These are phyloP conservation scores for Blastomyces emzantsi DNA, from an alignment of 2,329 filamentous ascomycete species.

Conservation along the genomic window DNA sequence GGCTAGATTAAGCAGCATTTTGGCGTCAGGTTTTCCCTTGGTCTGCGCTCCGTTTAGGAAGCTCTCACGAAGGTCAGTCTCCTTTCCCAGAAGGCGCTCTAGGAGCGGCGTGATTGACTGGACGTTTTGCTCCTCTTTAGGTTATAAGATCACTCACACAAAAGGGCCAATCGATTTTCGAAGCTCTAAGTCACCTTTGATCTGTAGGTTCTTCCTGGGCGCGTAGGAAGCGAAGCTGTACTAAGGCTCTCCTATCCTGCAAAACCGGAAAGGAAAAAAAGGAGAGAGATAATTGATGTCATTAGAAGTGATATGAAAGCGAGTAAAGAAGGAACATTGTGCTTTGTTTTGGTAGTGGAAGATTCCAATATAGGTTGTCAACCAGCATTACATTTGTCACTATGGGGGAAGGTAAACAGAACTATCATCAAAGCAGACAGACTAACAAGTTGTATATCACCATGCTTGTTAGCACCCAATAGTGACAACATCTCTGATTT, in stretches of 20 bases:
- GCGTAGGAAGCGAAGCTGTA: background rate
- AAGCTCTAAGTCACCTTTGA: background rate
- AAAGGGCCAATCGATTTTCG: background rate
- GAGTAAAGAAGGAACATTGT: background rate
- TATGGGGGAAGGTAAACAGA: background rate
- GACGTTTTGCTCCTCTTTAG: background rate
- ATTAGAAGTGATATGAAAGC: background rate
- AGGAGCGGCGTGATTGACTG: background rate
- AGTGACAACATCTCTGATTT: background rate
- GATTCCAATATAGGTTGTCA: background rate
- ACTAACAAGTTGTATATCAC: background rate
- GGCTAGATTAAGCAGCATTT: background rate
- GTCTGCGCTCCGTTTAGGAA: background rate
- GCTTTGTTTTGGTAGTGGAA: background rate
- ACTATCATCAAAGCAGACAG: background rate
- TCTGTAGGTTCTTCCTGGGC: background rate
- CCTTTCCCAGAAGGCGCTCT: background rate
- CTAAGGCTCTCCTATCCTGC: background rate
- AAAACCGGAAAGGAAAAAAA: background rate
- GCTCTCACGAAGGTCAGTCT: background rate
- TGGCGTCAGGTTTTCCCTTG: background rate
- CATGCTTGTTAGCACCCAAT: background rate
- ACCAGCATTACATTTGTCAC: background rate
- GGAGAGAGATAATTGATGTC: background rate
- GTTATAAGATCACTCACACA: background rate